Conservation (phyloP, 768 basidiomycete species). For the Pluteus cervinus region DNA sequence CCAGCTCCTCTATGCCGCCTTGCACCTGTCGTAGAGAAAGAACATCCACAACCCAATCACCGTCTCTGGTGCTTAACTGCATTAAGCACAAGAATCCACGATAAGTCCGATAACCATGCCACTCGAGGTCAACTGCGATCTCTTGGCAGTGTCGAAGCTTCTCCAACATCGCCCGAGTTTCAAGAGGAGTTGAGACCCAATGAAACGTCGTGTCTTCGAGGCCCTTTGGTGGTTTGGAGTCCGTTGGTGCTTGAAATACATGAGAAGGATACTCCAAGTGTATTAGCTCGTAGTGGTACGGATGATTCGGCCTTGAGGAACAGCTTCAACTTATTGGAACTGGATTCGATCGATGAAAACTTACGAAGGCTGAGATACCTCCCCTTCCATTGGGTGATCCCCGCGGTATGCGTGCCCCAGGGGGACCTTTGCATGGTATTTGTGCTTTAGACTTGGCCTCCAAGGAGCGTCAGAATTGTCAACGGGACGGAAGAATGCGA, state of each 20-base stretch:
- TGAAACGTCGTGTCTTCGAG: constrained; percentile 66
- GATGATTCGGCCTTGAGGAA: constrained; percentile 43
- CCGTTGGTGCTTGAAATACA: constrained; percentile 46
- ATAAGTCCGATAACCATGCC: constrained; percentile 85
- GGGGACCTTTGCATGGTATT: constrained; percentile 81
- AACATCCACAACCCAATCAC: constrained; percentile 86
- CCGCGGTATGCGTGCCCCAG: constrained; percentile 55
- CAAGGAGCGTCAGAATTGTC: constrained; percentile 62
- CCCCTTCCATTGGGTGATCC: constrained; percentile 16
- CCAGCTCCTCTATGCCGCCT: constrained; percentile 72
- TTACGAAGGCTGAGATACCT: constrained; percentile 10
- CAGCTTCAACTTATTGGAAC: constrained; percentile 8
- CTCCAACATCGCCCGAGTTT: constrained; percentile 58
- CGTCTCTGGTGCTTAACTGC: constrained; percentile 79
- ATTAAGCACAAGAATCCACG: constrained; percentile 88
- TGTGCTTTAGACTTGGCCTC: constrained; percentile 64
- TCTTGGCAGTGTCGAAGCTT: constrained; percentile 62
- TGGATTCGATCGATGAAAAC: too few species aligned
- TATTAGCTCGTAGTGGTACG: constrained; percentile 82
- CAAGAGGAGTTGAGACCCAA: constrained; percentile 57
- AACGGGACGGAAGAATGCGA: constrained; percentile 52
- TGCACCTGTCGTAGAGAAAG: constrained; percentile 66
- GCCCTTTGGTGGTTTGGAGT: constrained; percentile 47
- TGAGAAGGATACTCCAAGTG: constrained; percentile 65
- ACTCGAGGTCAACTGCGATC: constrained; percentile 92